Evolutionary conservation across 192 early-diverging fungal genomes (phyloP), one percentile per base, ranked within the genome.

Genomic region (Umbelopsis sp.): DNA sequence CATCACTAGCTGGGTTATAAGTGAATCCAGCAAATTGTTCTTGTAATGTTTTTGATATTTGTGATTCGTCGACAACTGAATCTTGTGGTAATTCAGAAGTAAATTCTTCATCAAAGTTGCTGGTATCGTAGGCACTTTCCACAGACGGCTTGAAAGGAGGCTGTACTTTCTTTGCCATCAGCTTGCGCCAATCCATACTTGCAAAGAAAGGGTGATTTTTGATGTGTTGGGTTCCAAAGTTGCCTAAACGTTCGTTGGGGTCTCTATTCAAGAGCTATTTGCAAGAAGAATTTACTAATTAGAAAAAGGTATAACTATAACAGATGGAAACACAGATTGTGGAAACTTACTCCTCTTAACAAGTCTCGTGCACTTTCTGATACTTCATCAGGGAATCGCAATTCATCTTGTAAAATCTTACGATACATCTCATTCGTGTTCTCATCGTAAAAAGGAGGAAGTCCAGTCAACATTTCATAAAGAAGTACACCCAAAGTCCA

Each of bases 81-180:
- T 98, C 97, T 69, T 88, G 84, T 6, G 97, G 93, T 15, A 88
- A 82, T 69, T 98, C 96, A n/a, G 92, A 91, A 8, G 97, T 98
- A 72, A 98, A 98, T 81, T 97, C 96, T 68, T 94, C 92, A 74
- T 98, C 97, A 90, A 98, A 98, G 81, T 98, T 98, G 77, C 94
- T 94, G 13, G 96, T 98, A 75, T 98, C 97, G 50, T 88, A 88
- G 4, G 94, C 93, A 37, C 91, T 93, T 18, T 85, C 89, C 4
- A 97, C 95, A 53, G 89, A 90, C 21, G 95, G 95, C 78, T 96
- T 95, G 86, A 95, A 97, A 15, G 93, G 93, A 46, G 97, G 96
- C 64, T 92, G 88, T 71, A 96, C 87, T 80, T 97, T 95, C 78
- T 96, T 94, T 46, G 89, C 89, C 68, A 93, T 89, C n/a, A 98